These are phyloP conservation scores for Chlamydomonas eustigma DNA, from an alignment of 139 green algal species.

Conservation along the genomic window DNA sequence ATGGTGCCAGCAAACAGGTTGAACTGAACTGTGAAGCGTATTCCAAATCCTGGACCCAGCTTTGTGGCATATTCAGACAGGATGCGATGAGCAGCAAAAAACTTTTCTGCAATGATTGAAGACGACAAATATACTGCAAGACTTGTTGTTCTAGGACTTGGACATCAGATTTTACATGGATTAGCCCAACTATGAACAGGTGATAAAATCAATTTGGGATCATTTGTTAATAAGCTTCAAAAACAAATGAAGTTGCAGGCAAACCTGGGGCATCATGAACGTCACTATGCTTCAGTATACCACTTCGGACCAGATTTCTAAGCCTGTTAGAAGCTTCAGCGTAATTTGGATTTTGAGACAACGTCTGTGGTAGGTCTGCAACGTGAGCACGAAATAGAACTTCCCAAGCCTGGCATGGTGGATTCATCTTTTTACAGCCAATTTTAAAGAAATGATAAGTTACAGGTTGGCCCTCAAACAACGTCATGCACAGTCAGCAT, in stretches of 20 bases:
- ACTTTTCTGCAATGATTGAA: not conserved
- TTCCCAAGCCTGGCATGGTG: not conserved
- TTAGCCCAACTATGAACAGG: too few species aligned
- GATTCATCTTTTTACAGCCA: too few species aligned
- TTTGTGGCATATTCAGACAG: slow-evolving; percentile 8
- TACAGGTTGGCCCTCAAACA: too few species aligned
- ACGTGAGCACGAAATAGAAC: not conserved
- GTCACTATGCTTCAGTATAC: not conserved
- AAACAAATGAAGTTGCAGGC: too few species aligned
- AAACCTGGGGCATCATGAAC: not conserved
- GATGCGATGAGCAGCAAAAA: not conserved
- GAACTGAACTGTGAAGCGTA: slow-evolving; percentile 39
- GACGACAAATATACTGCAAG: too few species aligned
- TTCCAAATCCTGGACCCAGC: slow-evolving; percentile 22
- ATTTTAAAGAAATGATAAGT: too few species aligned
- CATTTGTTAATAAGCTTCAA: too few species aligned
- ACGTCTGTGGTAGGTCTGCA: not conserved
- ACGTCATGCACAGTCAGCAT: too few species aligned
- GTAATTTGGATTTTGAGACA: not conserved
- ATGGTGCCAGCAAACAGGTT: slow-evolving; percentile 35
- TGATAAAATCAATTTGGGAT: too few species aligned
- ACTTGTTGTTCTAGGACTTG: too few species aligned
- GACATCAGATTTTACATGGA: too few species aligned
- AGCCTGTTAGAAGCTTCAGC: not conserved
- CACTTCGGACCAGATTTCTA: not conserved